Conservation (phyloP, 2,329 filamentous ascomycete genomes). For the Chaetothyriales sp. region DNA sequence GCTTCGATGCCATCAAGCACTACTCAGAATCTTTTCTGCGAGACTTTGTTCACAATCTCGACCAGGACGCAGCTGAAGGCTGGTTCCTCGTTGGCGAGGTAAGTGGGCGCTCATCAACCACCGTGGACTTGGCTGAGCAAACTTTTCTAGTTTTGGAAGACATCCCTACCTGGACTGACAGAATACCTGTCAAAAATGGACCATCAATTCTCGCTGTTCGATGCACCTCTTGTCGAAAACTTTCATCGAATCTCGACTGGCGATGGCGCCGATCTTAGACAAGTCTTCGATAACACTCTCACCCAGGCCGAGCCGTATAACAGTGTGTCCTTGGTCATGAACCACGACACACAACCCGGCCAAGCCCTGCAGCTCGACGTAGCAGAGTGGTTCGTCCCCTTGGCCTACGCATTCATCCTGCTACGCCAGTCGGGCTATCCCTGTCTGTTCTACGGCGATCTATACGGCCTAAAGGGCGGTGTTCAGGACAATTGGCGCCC, state of each 20-base stretch:
- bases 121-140: slow-evolving; percentile 10
- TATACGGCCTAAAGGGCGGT: slow-evolving; percentile 42
- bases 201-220: slow-evolving; percentile 47
- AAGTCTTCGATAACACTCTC: slow-evolving; percentile 45
- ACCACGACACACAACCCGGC: slow-evolving; percentile 17
- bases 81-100: slow-evolving; percentile 38
- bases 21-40: slow-evolving; percentile 45
- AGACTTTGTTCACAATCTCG: slow-evolving; percentile 43
- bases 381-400: slow-evolving; percentile 49
- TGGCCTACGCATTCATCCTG: slow-evolving; percentile 53
- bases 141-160: slow-evolving; percentile 43
- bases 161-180: slow-evolving; percentile 39
- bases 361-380: slow-evolving; percentile 35
- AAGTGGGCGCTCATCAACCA: slow-evolving; percentile 39
- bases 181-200: slow-evolving; percentile 43
- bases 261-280: slow-evolving; percentile 42
- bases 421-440: slow-evolving; percentile 44
- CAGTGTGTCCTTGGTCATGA: slow-evolving; percentile 51
- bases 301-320: slow-evolving; percentile 37
- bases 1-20: slow-evolving; percentile 55
- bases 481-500: slow-evolving; percentile 29
- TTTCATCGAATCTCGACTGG: slow-evolving; percentile 45
- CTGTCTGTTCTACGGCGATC: slow-evolving; percentile 50
- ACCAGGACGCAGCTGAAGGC: slow-evolving; percentile 33
- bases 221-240: slow-evolving; percentile 52